Evolutionary conservation across 345 rosid genomes (phyloP).

Genomic region (Ailanthus altissimus): DNA sequence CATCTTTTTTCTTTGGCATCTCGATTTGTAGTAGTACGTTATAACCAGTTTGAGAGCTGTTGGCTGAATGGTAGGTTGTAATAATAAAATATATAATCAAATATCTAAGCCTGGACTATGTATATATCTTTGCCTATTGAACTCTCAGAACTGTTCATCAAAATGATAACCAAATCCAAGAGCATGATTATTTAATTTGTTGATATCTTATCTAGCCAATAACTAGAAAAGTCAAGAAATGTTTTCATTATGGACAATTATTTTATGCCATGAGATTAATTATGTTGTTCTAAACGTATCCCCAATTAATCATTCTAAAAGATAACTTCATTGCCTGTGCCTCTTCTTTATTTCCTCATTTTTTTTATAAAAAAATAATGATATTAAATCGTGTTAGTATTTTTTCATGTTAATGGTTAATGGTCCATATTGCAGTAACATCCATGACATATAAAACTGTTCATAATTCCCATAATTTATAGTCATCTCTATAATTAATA

Average conservation of each 20-base stretch:
- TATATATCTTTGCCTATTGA: neutral
- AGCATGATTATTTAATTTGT: neutral
- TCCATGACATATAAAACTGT: too few species aligned
- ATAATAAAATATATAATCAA: neutral
- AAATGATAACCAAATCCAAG: neutral
- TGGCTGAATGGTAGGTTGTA: neutral
- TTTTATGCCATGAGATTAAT: neutral
- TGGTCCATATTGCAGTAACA: too few species aligned
- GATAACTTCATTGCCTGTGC: too few species aligned
- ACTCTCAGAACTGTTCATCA: neutral
- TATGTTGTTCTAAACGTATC: neutral
- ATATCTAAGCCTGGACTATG: neutral
- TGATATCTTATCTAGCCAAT: neutral
- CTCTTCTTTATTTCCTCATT: too few species aligned
- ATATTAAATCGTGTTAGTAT: too few species aligned
- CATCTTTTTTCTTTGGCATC: neutral
- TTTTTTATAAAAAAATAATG: too few species aligned
- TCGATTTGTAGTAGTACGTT: neutral
- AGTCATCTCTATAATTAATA: too few species aligned
- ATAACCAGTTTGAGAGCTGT: neutral
- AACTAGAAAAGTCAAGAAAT: neutral
- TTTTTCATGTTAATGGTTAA: too few species aligned
- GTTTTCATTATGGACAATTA: neutral
- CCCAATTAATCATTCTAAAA: neutral
- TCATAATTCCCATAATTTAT: too few species aligned